Evolutionary conservation across 768 basidiomycete genomes (phyloP).

Genomic region (Boletus tomentosulus): DNA sequence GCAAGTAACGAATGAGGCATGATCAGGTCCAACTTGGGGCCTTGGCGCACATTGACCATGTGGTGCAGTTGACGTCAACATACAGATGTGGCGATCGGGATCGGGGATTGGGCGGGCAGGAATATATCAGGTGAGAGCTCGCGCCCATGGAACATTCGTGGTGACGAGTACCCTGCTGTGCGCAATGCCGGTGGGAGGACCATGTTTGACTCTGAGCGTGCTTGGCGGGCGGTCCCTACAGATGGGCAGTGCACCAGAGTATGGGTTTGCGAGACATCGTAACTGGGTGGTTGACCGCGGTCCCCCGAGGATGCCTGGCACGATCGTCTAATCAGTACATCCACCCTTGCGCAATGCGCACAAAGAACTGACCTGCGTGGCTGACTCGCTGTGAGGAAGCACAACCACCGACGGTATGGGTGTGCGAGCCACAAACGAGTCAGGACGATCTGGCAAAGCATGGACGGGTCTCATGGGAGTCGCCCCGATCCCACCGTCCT

Average conservation of each 20-base stretch:
- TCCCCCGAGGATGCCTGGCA: conserved; percentile 5
- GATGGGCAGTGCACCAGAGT: conserved; percentile 12
- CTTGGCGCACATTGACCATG: conserved; percentile 6
- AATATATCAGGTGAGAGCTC: conserved; percentile 26
- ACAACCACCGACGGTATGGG: neutral
- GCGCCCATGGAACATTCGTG: conserved; percentile 18
- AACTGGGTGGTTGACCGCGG: conserved; percentile 14
- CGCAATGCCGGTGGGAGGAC: conserved; percentile 37
- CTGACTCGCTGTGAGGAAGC: neutral
- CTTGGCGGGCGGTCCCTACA: conserved; percentile 17
- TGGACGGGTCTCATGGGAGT: conserved; percentile 5
- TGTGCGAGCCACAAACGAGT: neutral
- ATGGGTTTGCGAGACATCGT: conserved; percentile 12
- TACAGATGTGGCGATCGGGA: conserved; percentile 12
- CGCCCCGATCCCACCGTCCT: conserved; percentile 8
- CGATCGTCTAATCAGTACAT: neutral
- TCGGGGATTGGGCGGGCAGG: conserved; percentile 23
- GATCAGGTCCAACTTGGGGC: neutral
- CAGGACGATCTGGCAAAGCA: conserved; percentile 5
- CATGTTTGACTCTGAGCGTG: conserved; percentile 28
- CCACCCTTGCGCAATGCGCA: neutral
- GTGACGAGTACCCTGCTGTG: conserved; percentile 30
- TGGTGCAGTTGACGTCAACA: conserved; percentile 16
- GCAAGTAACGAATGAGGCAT: neutral
- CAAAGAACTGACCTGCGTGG: conserved; percentile 13